Evolutionary conservation across 106 monocot species (phyloP), one percentile per base, ranked within the genome.

Genomic region (Acanthochlamys bracteata): DNA sequence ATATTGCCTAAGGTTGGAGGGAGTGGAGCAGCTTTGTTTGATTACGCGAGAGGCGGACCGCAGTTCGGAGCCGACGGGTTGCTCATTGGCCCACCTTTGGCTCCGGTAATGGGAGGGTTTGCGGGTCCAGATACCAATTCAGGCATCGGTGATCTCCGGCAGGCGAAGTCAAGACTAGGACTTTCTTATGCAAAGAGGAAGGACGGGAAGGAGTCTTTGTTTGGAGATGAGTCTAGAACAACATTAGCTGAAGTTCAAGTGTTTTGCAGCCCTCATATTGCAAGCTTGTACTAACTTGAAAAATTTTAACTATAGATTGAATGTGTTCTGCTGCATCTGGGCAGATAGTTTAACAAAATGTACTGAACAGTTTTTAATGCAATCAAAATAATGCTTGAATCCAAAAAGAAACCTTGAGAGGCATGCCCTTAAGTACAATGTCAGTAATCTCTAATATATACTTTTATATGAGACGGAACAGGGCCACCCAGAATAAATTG

Each of bases 21-120:
- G 7, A 91, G 91, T 42, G 96, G 96, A 0, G 96, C 96, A 0
- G 90, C 96, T 11, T 74, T 88, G 64, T 96, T 96, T 69, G 96
- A 96, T 43, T 91, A 96, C 63, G 88, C 90, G 0, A 74, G 96
- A 51, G 96, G 96, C 17, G 96, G 96, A 21, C 96, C 96, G 21
- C 96, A 96, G 75, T 96, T 96, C 45, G 96, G 91, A 11, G 91
- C 96, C 2, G 90, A 91, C 49, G 91, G 96, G 45, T 76, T 96
- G 19, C 88, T 96, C 56, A 85, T 96, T 21, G 90, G 91, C 10
- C 91, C 91, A 25, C 96, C 96, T 26, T 71, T 96, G 8, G 68
- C 96, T 10, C 91, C 96, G 25, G 96, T 91, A 55, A 96, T 96
- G 96, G 90, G 96, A 17, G 96, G 76, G 26, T 96, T 96, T 64